Percentiles rank a stretch among this genome's conserved stretches.
phyloP scores from a whole-genome alignment of 192 early-diverging fungal genomes.

The Dissophora globulifera region DNA sequence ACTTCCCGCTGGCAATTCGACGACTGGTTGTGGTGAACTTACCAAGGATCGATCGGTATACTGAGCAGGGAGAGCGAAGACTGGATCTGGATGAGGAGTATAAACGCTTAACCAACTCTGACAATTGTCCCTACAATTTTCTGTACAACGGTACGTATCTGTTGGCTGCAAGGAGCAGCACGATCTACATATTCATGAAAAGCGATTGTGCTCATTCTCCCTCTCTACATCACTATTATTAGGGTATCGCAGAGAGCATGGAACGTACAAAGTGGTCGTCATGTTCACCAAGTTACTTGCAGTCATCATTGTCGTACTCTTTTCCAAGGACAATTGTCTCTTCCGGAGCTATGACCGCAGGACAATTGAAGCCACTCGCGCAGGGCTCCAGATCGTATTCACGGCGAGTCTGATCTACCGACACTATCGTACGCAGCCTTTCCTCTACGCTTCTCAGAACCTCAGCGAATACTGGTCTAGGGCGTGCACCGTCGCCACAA shows the following conservation, averaged over 20 bases:
- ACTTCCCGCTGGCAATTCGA: slow-evolving; percentile 53
- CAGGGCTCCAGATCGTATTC: slow-evolving; percentile 59
- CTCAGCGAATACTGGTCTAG: slow-evolving; percentile 60
- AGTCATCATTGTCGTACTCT: slow-evolving; percentile 55
- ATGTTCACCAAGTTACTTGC: slow-evolving; percentile 67
- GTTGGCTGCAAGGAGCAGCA: too few relatives aligned
- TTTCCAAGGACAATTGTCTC: slow-evolving; percentile 74
- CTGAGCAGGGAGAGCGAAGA: slow-evolving; percentile 45
- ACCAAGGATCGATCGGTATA: slow-evolving; percentile 58
- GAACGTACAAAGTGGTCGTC: slow-evolving; percentile 64
- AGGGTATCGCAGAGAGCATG: slow-evolving; percentile 56
- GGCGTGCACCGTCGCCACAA: slow-evolving; percentile 53
- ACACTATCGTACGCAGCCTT: slow-evolving; percentile 68
- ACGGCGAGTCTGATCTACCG: slow-evolving; percentile 61
- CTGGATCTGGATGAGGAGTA: slow-evolving; percentile 50
- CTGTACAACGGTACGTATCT: slow-evolving; percentile 68
- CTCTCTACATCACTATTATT: background rate
- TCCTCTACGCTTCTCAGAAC: slow-evolving; percentile 67
- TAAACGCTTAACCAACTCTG: slow-evolving; percentile 60
- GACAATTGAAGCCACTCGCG: slow-evolving; percentile 61
- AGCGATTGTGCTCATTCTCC: too few relatives aligned
- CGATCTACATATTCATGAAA: too few relatives aligned
- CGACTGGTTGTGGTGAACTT: slow-evolving; percentile 53
- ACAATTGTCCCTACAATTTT: slow-evolving; percentile 68
- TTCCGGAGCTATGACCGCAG: slow-evolving; percentile 54